Conservation (phyloP, 371 early-diverging fungal species). For the Parasitella parasitica region DNA sequence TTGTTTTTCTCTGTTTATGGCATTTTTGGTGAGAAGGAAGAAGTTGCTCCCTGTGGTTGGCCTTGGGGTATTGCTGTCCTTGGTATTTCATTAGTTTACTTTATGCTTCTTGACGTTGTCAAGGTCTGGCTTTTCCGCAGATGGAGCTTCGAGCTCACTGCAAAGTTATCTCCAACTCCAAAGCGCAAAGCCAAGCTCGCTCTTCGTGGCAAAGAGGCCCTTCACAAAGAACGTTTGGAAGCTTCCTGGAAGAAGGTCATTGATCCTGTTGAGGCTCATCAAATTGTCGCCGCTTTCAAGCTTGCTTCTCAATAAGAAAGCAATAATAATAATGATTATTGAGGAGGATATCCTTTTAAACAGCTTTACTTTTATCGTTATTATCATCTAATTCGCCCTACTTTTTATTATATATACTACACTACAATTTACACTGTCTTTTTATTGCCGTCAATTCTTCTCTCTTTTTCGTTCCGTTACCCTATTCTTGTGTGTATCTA, state of each 20-base stretch:
- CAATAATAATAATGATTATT: too few relatives aligned
- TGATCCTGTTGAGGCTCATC: constrained; percentile 22
- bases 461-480: too few relatives aligned
- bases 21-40: constrained; percentile 45
- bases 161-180: constrained; percentile 67
- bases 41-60: constrained; percentile 54
- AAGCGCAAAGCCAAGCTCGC: constrained; percentile 59
- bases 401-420: too few relatives aligned
- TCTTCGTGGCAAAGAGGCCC: constrained; percentile 41
- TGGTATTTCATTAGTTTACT: constrained; percentile 67
- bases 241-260: constrained; percentile 23
- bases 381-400: too few relatives aligned
- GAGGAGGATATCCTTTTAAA: too few relatives aligned
- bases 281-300: constrained; percentile 29
- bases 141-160: constrained; percentile 71
- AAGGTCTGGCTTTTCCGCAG: constrained; percentile 77
- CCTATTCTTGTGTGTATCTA: too few relatives aligned
- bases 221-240: constrained; percentile 35
- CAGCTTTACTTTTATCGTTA: too few relatives aligned
- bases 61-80: constrained; percentile 65
- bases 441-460: too few relatives aligned
- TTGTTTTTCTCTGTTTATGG: constrained; percentile 86
- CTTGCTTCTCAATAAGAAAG: constrained; percentile 2
- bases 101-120: constrained; percentile 81
- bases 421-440: too few relatives aligned